phyloP scores from a whole-genome alignment of 2,329 filamentous ascomycete species.

The Cytospora chrysosperma region DNA sequence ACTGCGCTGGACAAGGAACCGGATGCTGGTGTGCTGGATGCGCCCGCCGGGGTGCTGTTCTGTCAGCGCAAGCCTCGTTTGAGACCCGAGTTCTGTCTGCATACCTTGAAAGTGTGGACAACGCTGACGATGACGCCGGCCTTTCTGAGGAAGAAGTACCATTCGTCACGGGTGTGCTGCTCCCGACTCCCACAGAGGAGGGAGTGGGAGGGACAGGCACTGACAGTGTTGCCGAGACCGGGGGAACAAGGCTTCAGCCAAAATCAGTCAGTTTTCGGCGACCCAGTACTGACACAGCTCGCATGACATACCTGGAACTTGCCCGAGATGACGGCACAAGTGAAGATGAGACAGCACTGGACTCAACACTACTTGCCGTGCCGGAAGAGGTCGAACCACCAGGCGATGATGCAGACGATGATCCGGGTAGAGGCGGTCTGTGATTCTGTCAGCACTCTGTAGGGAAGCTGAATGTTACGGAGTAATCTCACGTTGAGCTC shows the following conservation, averaged over 20 bases:
- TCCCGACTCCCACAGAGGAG: background rate
- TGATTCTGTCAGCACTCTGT: background rate
- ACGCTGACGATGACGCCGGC: constrained; percentile 21
- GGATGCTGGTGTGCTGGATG: background rate
- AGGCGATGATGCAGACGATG: background rate
- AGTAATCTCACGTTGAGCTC: constrained; percentile 2
- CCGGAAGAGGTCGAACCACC: background rate
- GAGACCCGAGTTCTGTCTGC: background rate
- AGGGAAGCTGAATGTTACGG: background rate
- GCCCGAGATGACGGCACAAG: no score
- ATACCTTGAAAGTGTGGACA: constrained; percentile 21
- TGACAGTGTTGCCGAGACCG: background rate
- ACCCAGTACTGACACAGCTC: background rate
- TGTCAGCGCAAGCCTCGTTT: background rate
- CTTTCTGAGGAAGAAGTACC: constrained; percentile 21
- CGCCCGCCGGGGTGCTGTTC: background rate
- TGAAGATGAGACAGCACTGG: background rate
- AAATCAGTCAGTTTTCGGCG: background rate
- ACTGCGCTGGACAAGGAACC: background rate
- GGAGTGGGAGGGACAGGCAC: background rate
- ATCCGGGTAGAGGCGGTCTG: background rate
- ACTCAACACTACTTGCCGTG: background rate
- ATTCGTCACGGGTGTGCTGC: constrained; percentile 1
- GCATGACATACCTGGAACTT: constrained; percentile 5
- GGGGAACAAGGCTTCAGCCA: background rate